Evolutionary conservation across 129 eudicot species (phyloP).

Genomic region (Silybum marianum): DNA sequence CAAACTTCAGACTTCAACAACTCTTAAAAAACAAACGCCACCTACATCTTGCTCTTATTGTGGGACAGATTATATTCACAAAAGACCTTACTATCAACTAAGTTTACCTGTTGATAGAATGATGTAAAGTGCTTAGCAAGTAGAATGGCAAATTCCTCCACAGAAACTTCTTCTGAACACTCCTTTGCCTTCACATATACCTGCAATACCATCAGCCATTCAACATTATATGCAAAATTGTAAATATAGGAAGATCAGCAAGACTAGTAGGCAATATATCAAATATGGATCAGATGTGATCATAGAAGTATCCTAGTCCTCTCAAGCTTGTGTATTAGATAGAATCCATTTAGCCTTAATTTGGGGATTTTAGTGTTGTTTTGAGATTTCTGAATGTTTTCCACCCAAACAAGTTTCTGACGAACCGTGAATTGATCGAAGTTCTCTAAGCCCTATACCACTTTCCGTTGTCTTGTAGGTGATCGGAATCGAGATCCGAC

Average conservation of each 20-base stretch:
- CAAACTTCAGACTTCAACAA: no score
- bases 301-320: background rate
- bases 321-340: background rate
- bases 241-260: background rate
- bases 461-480: background rate
- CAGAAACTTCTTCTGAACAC: constrained; percentile 65
- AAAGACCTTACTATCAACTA: background rate
- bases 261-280: background rate
- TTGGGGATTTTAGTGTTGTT: background rate
- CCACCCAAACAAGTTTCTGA: background rate
- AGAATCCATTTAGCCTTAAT: constrained; percentile 1
- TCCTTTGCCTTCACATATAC: constrained; percentile 97
- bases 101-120: constrained; percentile 72
- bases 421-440: background rate
- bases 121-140: constrained; percentile 94
- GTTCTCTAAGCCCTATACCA: constrained; percentile 9
- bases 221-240: background rate
- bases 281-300: background rate
- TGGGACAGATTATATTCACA: background rate
- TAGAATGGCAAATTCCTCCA: constrained; percentile 82
- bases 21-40: no score
- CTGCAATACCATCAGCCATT: constrained; percentile 44
- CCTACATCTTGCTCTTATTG: background rate
- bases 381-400: background rate
- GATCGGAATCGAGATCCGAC: constrained; percentile 16